Conservation (phyloP, 345 rosid genomes). For the Hibiscus trionum region DNA sequence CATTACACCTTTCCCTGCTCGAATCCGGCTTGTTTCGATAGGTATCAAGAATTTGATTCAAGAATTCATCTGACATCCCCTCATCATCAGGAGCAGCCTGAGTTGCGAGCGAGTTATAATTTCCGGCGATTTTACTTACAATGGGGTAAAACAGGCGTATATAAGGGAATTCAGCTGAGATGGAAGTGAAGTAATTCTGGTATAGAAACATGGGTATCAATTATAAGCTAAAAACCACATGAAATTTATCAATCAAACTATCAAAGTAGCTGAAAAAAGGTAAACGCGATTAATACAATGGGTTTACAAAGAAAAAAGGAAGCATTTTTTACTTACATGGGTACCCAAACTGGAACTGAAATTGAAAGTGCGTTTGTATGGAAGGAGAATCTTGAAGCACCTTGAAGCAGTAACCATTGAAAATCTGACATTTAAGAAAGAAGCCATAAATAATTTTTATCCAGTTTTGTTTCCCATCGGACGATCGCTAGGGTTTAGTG, state of each 20-base stretch:
- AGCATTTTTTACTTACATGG: background rate
- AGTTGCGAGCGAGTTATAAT: conserved; percentile 19
- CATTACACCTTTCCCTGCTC: conserved; percentile 24
- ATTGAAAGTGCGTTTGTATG: conserved; percentile 1
- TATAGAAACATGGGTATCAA: conserved; percentile 24
- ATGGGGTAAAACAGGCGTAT: conserved; percentile 16
- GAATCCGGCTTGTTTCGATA: conserved; percentile 21
- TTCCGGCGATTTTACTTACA: conserved; percentile 16
- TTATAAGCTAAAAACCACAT: background rate
- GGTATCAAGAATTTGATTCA: conserved; percentile 24
- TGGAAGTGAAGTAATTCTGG: conserved; percentile 38
- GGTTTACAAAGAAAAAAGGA: background rate
- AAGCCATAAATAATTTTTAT: background rate
- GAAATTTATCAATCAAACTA: conserved; percentile 4
- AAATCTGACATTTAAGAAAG: background rate
- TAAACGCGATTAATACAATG: too few species aligned
- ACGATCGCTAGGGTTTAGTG: background rate
- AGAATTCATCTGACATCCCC: conserved; percentile 25
- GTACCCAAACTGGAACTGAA: background rate
- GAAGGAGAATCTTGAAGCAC: conserved; percentile 11
- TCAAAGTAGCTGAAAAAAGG: background rate
- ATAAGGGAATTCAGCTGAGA: conserved; percentile 28
- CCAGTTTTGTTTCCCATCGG: background rate
- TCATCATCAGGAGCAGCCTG: conserved; percentile 29
- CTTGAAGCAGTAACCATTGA: conserved; percentile 16